A percentile compares a stretch with the other conserved stretches of the same genome.
These are phyloP conservation scores for Pestalotiopsis sp. DNA, from an alignment of 2,329 filamentous ascomycete genomes.

Conservation along the genomic window DNA sequence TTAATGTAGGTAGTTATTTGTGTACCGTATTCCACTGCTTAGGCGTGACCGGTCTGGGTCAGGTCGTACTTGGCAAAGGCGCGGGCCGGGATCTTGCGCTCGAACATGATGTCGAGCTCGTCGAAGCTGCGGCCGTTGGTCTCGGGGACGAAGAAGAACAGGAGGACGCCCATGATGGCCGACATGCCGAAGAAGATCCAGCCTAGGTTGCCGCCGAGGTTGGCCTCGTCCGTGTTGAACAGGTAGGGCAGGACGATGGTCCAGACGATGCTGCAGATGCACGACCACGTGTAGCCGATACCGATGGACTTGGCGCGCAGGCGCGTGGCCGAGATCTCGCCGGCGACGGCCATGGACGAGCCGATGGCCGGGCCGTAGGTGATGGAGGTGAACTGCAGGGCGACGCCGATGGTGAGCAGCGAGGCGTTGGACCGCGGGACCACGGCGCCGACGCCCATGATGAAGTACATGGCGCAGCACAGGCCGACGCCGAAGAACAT, in stretches of 20 bases:
- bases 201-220: conserved; percentile 12
- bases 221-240: conserved; percentile 14
- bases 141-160: conserved; percentile 41
- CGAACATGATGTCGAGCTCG: conserved; percentile 49
- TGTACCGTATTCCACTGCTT: background rate
- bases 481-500: conserved; percentile 23
- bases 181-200: conserved; percentile 14
- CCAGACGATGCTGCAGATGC: conserved; percentile 4
- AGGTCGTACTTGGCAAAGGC: conserved; percentile 23
- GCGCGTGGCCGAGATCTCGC: conserved; percentile 11
- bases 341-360: conserved; percentile 17
- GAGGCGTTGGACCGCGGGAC: conserved; percentile 19
- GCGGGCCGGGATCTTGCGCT: conserved; percentile 28
- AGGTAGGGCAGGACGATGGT: conserved; percentile 14
- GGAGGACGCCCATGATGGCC: background rate
- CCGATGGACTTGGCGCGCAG: conserved; percentile 12
- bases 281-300: conserved; percentile 4
- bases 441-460: conserved; percentile 25
- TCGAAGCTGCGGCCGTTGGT: conserved; percentile 43
- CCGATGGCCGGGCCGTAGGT: conserved; percentile 24
- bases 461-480: conserved; percentile 22
- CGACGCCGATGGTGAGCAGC: conserved; percentile 23
- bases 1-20: conserved; percentile 9
- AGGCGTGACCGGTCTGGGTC: background rate
- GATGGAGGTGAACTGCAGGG: conserved; percentile 22